These are phyloP conservation scores for Bipolaris zeicola DNA, from an alignment of 2,329 filamentous ascomycete species.

Conservation along the genomic window DNA sequence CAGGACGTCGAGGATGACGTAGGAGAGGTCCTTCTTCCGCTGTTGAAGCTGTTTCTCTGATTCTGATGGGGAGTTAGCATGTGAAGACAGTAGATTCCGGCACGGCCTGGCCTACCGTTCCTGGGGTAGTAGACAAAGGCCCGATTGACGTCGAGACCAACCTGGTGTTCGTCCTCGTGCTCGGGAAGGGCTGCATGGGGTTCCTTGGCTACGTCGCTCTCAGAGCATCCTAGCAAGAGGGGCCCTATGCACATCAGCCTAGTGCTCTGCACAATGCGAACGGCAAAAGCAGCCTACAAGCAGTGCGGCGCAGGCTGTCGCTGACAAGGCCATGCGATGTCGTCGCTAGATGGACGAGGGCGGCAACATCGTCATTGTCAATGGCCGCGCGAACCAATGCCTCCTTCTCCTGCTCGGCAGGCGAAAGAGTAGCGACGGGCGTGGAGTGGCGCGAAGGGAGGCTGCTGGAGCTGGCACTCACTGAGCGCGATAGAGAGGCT, in stretches of 20 bases:
- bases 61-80: constrained; percentile 59
- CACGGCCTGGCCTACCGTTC: constrained; percentile 60
- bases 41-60: constrained; percentile 69
- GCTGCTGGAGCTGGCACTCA: constrained; percentile 42
- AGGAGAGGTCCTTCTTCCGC: constrained; percentile 77
- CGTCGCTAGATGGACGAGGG: constrained; percentile 52
- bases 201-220: constrained; percentile 23
- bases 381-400: constrained; percentile 51
- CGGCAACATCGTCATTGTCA: constrained; percentile 45
- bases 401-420: constrained; percentile 36
- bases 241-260: constrained; percentile 61
- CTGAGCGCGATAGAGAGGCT: constrained; percentile 32
- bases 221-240: constrained; percentile 55
- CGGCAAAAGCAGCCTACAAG: constrained; percentile 66
- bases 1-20: constrained; percentile 80
- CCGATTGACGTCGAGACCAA: constrained; percentile 87
- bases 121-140: constrained; percentile 96
- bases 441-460: constrained; percentile 25
- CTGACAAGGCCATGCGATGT: constrained; percentile 53
- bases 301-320: constrained; percentile 67
- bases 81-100: not conserved
- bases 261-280: constrained; percentile 1
- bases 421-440: constrained; percentile 20
- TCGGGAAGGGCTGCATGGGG: constrained; percentile 68
- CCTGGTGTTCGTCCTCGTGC: constrained; percentile 91